phyloP scores from a whole-genome alignment of 2,329 filamentous ascomycete species.

The Ramularia collo-cygni region DNA sequence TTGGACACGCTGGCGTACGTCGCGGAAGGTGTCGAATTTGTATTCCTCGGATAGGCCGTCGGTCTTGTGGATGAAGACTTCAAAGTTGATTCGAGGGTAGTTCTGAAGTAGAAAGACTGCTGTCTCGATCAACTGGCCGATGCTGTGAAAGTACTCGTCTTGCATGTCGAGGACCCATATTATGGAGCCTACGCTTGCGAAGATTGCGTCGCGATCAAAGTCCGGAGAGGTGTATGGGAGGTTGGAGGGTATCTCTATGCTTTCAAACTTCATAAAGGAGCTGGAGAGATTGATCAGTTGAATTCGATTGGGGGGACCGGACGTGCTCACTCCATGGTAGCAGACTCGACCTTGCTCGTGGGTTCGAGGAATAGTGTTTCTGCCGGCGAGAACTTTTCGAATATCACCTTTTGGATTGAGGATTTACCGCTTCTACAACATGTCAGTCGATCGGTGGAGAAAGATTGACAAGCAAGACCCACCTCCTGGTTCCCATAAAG shows the following conservation, averaged over 20 bases:
- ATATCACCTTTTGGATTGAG: slow-evolving; percentile 97
- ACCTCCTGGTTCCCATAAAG: slow-evolving; percentile 95
- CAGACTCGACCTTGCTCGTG: slow-evolving; percentile 87
- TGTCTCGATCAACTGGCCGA: slow-evolving; percentile 77
- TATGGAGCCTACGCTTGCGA: slow-evolving; percentile 85
- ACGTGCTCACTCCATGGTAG: slow-evolving; percentile 76
- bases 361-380: slow-evolving; percentile 96
- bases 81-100: slow-evolving; percentile 91
- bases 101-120: slow-evolving; percentile 82
- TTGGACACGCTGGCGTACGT: slow-evolving; percentile 92
- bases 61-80: slow-evolving; percentile 98
- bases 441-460: slow-evolving; percentile 7
- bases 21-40: slow-evolving; percentile 89
- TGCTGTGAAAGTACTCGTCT: slow-evolving; percentile 92
- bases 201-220: slow-evolving; percentile 89
- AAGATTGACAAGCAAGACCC: slow-evolving; percentile 28
- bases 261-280: slow-evolving; percentile 98
- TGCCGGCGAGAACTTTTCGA: slow-evolving; percentile 92
- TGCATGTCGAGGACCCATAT: slow-evolving; percentile 99
- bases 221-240: slow-evolving; percentile 84
- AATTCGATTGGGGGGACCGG: not conserved
- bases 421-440: slow-evolving; percentile 82
- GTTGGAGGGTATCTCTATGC: slow-evolving; percentile 95
- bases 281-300: slow-evolving; percentile 39
- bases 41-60: slow-evolving; percentile 97